Conservation (phyloP, 345 rosid species). For the Corchorus capsularis region DNA sequence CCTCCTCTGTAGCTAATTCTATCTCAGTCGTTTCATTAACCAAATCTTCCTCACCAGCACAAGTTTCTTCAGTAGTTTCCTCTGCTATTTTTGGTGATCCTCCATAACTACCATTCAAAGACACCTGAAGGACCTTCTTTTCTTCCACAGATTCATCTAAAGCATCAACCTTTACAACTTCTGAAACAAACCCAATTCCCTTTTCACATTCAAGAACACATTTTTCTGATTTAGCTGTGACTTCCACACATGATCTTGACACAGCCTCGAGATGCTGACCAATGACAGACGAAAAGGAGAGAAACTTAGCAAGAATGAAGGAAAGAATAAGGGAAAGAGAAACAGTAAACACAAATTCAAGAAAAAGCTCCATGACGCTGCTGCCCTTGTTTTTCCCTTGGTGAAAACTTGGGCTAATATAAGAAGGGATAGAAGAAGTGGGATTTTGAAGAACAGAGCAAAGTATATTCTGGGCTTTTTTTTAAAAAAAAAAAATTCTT, state of each 20-base stretch:
- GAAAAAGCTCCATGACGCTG: conserved; percentile 35
- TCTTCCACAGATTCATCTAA: conserved; percentile 11
- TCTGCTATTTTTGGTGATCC: conserved; percentile 11
- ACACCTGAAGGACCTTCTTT: not conserved
- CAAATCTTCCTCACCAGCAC: not conserved
- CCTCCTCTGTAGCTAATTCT: conserved; percentile 3
- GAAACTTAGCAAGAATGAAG: conserved; percentile 28
- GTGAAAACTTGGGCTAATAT: not conserved
- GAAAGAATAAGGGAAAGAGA: conserved; percentile 26
- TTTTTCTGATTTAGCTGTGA: conserved; percentile 1
- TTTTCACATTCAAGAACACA: conserved; percentile 7
- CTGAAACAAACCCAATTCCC: conserved; percentile 26
- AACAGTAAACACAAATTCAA: conserved; percentile 25
- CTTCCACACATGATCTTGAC: conserved; percentile 6
- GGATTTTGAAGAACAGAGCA: conserved; percentile 24
- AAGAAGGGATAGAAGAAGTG: not conserved
- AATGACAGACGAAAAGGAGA: conserved; percentile 14
- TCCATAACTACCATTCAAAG: conserved; percentile 2
- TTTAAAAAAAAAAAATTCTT: too few relatives aligned
- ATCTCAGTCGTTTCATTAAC: not conserved
- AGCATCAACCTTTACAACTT: conserved; percentile 20
- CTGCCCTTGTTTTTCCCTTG: not conserved
- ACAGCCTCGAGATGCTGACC: conserved; percentile 9
- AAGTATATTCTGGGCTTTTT: conserved; percentile 18
- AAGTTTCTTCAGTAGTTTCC: conserved; percentile 4